Conservation (phyloP, 768 basidiomycete genomes). For the Floccularia luteovirens region DNA sequence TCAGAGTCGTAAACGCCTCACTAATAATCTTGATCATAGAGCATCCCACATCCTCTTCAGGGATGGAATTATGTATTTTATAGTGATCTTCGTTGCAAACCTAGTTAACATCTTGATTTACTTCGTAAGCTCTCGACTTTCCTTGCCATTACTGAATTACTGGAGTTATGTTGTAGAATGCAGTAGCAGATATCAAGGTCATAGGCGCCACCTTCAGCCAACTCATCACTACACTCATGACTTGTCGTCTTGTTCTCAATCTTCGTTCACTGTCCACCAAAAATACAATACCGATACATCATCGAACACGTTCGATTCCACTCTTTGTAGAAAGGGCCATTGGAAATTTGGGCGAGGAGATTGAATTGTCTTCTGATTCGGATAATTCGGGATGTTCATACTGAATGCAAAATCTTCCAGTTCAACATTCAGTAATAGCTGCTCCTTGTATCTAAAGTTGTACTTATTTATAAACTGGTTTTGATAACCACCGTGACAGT, state of each 20-base stretch:
- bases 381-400: too few relatives aligned
- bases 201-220: not conserved
- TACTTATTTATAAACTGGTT: too few relatives aligned
- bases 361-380: constrained; percentile 14
- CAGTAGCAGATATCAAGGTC: not conserved
- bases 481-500: too few relatives aligned
- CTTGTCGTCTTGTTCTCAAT: not conserved
- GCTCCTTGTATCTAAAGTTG: too few relatives aligned
- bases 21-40: not conserved
- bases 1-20: not conserved
- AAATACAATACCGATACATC: not conserved
- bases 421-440: too few relatives aligned
- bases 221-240: not conserved
- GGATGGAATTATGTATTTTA: not conserved
- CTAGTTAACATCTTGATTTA: not conserved
- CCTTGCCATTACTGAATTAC: too few relatives aligned
- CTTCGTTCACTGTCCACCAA: not conserved
- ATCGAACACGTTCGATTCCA: not conserved
- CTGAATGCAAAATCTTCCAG: too few relatives aligned
- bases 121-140: not conserved
- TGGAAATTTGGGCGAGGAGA: not conserved
- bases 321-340: not conserved
- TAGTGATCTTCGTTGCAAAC: not conserved
- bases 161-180: too few relatives aligned
- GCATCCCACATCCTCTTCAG: not conserved